Percentiles rank a stretch among this genome's conserved stretches.
These are phyloP conservation scores for Talaromyces sp. DNA, from an alignment of 2,329 filamentous ascomycete species.

Conservation along the genomic window DNA sequence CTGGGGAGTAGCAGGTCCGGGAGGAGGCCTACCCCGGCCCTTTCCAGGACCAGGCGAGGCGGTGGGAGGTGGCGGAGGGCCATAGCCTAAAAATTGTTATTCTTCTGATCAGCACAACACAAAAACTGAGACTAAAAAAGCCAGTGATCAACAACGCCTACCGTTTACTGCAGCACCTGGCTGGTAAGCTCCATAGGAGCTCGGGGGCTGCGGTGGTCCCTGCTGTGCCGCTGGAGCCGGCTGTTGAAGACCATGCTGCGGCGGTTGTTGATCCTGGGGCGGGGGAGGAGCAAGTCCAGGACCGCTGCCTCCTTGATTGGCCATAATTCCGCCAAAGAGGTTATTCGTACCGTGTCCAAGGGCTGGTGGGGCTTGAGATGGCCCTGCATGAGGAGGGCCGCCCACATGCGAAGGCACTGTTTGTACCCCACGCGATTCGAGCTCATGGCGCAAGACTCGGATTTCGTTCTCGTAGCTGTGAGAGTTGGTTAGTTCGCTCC, in stretches of 20 bases:
- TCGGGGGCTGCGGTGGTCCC: slow-evolving; percentile 67
- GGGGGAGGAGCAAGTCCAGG: slow-evolving; percentile 76
- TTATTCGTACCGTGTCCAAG: slow-evolving; percentile 86
- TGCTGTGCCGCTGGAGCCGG: slow-evolving; percentile 53
- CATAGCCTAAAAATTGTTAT: slow-evolving; percentile 59
- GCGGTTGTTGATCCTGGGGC: slow-evolving; percentile 60
- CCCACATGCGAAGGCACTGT: slow-evolving; percentile 64
- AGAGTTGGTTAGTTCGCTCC: background rate
- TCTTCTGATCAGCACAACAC: slow-evolving; percentile 12
- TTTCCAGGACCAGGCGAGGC: slow-evolving; percentile 82
- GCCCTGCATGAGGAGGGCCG: slow-evolving; percentile 71
- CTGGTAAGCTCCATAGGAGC: slow-evolving; percentile 68
- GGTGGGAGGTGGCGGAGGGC: slow-evolving; percentile 75
- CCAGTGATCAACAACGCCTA: slow-evolving; percentile 36
- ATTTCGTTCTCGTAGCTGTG: slow-evolving; percentile 91
- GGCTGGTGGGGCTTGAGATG: slow-evolving; percentile 76
- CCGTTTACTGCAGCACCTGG: slow-evolving; percentile 60
- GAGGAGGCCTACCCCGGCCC: slow-evolving; percentile 60
- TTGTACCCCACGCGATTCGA: slow-evolving; percentile 66
- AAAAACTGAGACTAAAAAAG: background rate
- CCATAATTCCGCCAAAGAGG: slow-evolving; percentile 94
- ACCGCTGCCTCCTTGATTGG: slow-evolving; percentile 78
- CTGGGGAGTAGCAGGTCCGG: slow-evolving; percentile 78
- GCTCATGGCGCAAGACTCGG: slow-evolving; percentile 75
- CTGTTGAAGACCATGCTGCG: slow-evolving; percentile 56